phyloP scores from a whole-genome alignment of 2,329 filamentous ascomycete genomes.

The Diplodia corticola region DNA sequence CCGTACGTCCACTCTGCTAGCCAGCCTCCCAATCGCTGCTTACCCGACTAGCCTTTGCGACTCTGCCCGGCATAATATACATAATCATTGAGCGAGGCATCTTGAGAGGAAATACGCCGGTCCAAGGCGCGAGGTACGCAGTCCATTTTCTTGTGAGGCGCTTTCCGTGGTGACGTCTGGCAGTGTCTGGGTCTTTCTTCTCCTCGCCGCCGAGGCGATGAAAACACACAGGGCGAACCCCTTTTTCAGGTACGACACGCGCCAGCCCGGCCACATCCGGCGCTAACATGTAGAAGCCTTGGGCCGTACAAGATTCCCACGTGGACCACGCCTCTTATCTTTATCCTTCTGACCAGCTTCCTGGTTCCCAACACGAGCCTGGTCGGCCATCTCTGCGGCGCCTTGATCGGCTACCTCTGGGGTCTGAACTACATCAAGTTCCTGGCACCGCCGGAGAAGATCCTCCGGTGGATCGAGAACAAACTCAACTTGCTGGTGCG shows the following conservation, averaged over 20 bases:
- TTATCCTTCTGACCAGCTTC: conserved; percentile 72
- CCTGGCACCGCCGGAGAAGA: conserved; percentile 84
- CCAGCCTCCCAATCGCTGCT: conserved; percentile 22
- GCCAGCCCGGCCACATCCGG: conserved; percentile 33
- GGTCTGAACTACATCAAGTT: conserved; percentile 87
- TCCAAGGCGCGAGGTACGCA: conserved; percentile 78
- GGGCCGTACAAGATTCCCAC: conserved; percentile 76
- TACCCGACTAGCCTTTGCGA: conserved; percentile 42
- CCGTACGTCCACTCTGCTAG: conserved; percentile 60
- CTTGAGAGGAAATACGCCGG: conserved; percentile 67
- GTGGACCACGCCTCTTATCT: conserved; percentile 82
- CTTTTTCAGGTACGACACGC: conserved; percentile 60
- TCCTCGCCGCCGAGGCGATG: conserved; percentile 81
- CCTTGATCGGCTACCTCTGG: conserved; percentile 81
- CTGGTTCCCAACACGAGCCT: conserved; percentile 81
- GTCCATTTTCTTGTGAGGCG: too few species aligned
- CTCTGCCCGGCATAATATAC: conserved; percentile 78
- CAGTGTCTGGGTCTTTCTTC: conserved; percentile 89
- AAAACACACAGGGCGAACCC: conserved; percentile 83
- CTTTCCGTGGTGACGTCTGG: conserved; percentile 14
- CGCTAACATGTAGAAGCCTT: conserved; percentile 43
- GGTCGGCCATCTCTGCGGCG: conserved; percentile 80
- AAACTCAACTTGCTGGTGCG: conserved; percentile 82
- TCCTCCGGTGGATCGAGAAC: conserved; percentile 82
- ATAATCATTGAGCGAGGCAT: conserved; percentile 74